Percentiles rank a stretch among this genome's conserved stretches.
These are phyloP conservation scores for Trypanosoma brucei DNA, from an alignment of 208 protist species.

Conservation along the genomic window DNA sequence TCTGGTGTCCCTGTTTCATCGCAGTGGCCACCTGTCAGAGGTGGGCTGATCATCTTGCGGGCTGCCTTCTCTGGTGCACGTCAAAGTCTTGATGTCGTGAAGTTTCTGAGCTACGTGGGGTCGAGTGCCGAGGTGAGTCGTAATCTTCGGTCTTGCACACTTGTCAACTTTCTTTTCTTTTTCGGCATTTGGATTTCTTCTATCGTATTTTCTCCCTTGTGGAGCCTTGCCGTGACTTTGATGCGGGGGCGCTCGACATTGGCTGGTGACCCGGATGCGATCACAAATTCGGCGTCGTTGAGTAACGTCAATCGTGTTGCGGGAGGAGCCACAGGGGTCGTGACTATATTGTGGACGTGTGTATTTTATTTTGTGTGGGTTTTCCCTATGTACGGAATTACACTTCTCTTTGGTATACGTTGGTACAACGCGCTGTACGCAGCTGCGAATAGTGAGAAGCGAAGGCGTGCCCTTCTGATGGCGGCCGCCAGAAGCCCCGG, in stretches of 20 bases:
- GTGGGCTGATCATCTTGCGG: background rate
- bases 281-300: background rate
- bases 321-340: background rate
- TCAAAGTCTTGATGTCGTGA: constrained; percentile 23
- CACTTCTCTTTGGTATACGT: constrained; percentile 21
- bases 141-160: constrained; percentile 11
- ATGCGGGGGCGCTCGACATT: background rate
- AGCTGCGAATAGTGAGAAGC: constrained; percentile 16
- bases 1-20: background rate
- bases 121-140: constrained; percentile 10
- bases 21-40: background rate
- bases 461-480: constrained; percentile 1
- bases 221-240: background rate
- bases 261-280: background rate
- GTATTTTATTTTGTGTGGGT: constrained; percentile 31
- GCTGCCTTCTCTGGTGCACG: constrained; percentile 2
- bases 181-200: constrained; percentile 20
- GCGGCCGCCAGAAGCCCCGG: background rate
- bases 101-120: constrained; percentile 15
- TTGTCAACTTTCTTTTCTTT: constrained; percentile 23
- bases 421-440: constrained; percentile 27
- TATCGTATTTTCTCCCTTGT: constrained; percentile 16
- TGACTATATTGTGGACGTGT: constrained; percentile 18
- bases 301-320: background rate
- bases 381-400: constrained; percentile 24